Evolutionary conservation across 78 protist species (phyloP), one percentile per base, ranked within the genome.

Genomic region (Dictyostelium intermedium): DNA sequence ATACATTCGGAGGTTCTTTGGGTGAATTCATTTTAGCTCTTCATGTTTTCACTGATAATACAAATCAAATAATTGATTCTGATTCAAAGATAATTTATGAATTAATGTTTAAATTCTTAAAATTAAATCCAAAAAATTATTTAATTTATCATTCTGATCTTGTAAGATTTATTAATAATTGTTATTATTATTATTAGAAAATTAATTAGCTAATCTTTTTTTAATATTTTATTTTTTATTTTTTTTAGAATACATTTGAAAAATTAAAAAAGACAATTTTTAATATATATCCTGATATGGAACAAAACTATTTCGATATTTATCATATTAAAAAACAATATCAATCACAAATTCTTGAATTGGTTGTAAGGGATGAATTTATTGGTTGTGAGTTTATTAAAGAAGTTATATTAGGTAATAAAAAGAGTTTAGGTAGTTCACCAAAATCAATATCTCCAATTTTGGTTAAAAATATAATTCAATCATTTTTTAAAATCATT

Each of bases 311-410:
- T 37, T 34, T 39, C 23, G 56, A 34, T 76, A 39, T 76, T 39
- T 8, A 39, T 30, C 34, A 76, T 76, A 32, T 76, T n/a, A 18
- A 76, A 39, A 20, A 23, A 76, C 23, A 34, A 2, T 16, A 41
- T 76, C 82, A 76, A 41, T 13, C 34, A 5, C 30, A 37, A 37
- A 20, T 76, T 9, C 8, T 76, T 5, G 18, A 30, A 37, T 76
- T 39, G 3, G 6, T 76, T 18, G 27, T 23, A 3, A 39, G 45
- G 10, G 53, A 25, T 14, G 82, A 76, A 32, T 76, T 37, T n/a
- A 76, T 76, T 41, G 82, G 82, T 76, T 76, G 82, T 76, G 56
- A 76, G 23, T 76, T n/a, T 76, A 76, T 76, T 14, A 76, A 76
- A 39, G 13, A 34, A 39, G 9, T 39, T 76, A n/a, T 76, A 6